Evolutionary conservation across 306 rosid species (phyloP).

Genomic region (Vigna angularis): DNA sequence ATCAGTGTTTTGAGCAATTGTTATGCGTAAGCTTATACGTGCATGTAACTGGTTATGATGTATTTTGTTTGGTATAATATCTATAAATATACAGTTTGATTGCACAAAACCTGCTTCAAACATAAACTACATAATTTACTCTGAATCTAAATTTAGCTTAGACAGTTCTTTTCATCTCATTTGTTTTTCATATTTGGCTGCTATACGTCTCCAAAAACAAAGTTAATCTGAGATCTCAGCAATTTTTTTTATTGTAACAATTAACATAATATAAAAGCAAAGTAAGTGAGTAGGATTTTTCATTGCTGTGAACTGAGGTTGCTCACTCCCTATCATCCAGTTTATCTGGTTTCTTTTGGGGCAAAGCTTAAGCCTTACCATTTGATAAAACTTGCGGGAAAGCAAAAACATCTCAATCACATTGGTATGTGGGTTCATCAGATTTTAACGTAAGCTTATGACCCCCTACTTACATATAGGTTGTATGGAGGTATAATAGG

Average conservation of each 20-base stretch:
- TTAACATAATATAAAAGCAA: no score
- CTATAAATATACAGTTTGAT: not conserved
- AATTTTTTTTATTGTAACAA: no score
- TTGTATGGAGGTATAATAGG: conserved; percentile 45
- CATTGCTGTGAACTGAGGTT: no score
- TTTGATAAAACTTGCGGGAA: not conserved
- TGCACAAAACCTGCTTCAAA: not conserved
- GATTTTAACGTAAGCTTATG: conserved; percentile 13
- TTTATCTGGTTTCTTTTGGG: not conserved
- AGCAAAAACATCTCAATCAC: conserved; percentile 34
- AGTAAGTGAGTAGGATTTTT: no score
- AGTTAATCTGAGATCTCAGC: not conserved
- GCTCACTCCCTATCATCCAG: not conserved
- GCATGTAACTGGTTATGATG: not conserved
- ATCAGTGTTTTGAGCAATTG: not conserved
- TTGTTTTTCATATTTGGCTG: not conserved
- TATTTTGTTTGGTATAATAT: not conserved
- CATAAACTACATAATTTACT: not conserved
- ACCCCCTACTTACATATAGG: conserved; percentile 35
- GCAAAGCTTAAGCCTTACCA: not conserved
- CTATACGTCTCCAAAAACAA: not conserved
- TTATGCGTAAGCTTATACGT: not conserved
- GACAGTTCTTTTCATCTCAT: not conserved
- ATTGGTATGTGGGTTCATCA: conserved; percentile 41
- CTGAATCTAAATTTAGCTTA: not conserved